Evolutionary conservation across 2,329 filamentous ascomycete genomes (phyloP), one percentile per base, ranked within the genome.

Genomic region (Microascus cirrosus): DNA sequence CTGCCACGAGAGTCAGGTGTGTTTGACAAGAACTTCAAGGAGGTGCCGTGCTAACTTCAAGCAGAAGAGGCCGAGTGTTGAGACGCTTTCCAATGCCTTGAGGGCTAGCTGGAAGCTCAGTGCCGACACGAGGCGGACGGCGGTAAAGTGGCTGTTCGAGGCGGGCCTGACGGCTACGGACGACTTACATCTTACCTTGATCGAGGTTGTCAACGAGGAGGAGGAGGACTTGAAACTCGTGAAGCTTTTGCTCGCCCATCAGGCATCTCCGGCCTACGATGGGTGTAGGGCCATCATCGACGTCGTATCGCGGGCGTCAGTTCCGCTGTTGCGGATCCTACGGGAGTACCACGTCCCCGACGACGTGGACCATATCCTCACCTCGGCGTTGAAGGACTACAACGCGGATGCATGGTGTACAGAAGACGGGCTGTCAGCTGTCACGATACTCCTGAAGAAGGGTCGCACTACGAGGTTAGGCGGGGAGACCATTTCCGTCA

Each of bases 31-130:
- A 50, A 2, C 5, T 22, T 12, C 2, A 1, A 24, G n/a, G 45
- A 24, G n/a, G 45, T 6, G 22, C 18, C 24, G 20, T 4, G 45
- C 20, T 12, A 5, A 50, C 5, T 2, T 2, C 20, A 20, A 24
- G n/a, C 65, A 80, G 69, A 77, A 73, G 63, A 74, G 69, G 59
- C 76, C 77, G 0, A 77, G 75, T 0, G 71, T 72, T 3, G 68
- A 71, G 2, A 81, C 79, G 0, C 66, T 83, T 55, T 70, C 74
- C 2, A 70, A 74, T 10, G 75, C 79, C 0, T 69, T 84, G n/a
- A 77, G 81, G 62, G 76, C 79, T 0, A 77, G 74, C 60, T 80
- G 78, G 76, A 75, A 73, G 50, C 67, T 83, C 12, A 74, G 71
- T 53, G 71, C 71, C 24, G 77, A 78, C 20, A 75, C 70, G 8